A percentile compares a stretch with the other conserved stretches of the same genome.
Evolutionary conservation across 176 grass and related monocot genomes (phyloP).

Genomic region (Tillandsia fasciculata): DNA sequence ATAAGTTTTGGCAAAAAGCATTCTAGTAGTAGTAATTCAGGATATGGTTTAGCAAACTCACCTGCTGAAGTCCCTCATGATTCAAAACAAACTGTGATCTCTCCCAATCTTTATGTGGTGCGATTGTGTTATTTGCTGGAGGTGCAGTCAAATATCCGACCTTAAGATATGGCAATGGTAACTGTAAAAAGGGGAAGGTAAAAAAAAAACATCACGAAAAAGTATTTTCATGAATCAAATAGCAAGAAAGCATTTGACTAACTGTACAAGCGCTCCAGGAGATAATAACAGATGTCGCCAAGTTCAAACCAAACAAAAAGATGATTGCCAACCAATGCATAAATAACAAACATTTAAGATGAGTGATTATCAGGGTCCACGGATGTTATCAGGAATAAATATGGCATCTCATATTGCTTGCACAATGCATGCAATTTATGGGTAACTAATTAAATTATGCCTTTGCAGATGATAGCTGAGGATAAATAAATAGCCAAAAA

Average conservation of each 20-base stretch:
- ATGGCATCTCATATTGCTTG: background rate
- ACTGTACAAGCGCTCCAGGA: background rate
- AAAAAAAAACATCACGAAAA: background rate
- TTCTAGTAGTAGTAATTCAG: background rate
- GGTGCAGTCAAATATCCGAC: slow-evolving; percentile 83
- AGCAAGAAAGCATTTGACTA: background rate
- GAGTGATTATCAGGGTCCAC: background rate
- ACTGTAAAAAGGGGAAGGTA: slow-evolving; percentile 34
- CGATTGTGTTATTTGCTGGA: slow-evolving; percentile 51
- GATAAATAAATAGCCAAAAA: background rate
- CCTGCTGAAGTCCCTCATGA: slow-evolving; percentile 87
- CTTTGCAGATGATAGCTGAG: background rate
- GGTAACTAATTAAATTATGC: background rate
- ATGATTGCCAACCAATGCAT: background rate
- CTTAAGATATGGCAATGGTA: slow-evolving; percentile 95
- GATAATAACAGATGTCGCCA: background rate
- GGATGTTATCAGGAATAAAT: background rate
- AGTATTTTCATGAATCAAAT: background rate
- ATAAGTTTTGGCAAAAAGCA: background rate
- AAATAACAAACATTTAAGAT: background rate
- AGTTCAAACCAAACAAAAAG: background rate
- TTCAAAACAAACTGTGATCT: slow-evolving; percentile 89
- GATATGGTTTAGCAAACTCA: slow-evolving; percentile 21
- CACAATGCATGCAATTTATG: background rate
- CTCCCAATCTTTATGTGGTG: slow-evolving; percentile 89